These are phyloP conservation scores for Colletotrichum falcatum DNA, from an alignment of 2,329 filamentous ascomycete genomes.

Conservation along the genomic window DNA sequence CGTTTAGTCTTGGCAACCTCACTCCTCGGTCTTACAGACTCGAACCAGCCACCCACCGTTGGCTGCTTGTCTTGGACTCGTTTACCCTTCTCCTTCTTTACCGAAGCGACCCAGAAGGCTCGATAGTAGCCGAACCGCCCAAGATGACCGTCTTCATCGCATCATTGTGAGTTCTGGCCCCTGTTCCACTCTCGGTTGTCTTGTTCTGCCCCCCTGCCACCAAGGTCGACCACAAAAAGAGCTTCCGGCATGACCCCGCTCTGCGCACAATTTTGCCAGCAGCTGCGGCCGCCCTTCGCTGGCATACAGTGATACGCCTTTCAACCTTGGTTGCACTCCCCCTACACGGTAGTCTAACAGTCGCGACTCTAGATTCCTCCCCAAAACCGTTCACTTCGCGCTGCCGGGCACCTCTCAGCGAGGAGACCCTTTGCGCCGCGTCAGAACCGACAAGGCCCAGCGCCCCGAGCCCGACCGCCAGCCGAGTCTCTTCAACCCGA, in stretches of 20 bases:
- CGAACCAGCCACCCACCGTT: not conserved
- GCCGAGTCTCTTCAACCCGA: constrained; percentile 65
- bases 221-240: not conserved
- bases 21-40: not conserved
- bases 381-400: constrained; percentile 91
- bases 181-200: not conserved
- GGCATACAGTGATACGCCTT: not conserved
- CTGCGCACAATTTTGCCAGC: not conserved
- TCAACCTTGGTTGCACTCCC: not conserved
- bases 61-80: not conserved
- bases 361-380: constrained; percentile 76
- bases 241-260: constrained; percentile 12
- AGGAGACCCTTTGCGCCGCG: constrained; percentile 46
- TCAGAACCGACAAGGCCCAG: constrained; percentile 38
- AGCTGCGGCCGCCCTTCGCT: not conserved
- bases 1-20: not conserved
- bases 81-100: not conserved
- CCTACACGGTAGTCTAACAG: constrained; percentile 14
- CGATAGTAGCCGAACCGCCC: constrained; percentile 42
- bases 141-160: constrained; percentile 65
- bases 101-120: not conserved
- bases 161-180: constrained; percentile 56
- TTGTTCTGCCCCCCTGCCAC: constrained; percentile 11
- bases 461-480: constrained; percentile 50
- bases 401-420: constrained; percentile 66